phyloP scores from a whole-genome alignment of 176 grass and related monocot genomes.

The Bromus sterilis region DNA sequence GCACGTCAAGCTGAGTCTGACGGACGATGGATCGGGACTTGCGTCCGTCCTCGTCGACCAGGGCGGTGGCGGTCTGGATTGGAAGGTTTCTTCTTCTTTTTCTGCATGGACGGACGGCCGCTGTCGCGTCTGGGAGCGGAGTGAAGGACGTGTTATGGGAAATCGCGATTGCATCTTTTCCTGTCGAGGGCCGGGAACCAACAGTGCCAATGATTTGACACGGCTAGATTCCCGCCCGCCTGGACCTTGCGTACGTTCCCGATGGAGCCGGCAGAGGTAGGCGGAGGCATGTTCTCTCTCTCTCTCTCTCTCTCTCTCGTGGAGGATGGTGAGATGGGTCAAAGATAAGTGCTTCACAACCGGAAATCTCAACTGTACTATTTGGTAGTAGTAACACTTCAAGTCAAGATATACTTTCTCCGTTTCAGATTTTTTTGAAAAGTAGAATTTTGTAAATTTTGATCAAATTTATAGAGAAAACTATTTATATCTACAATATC shows the following conservation, averaged over 20 bases:
- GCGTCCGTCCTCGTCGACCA: conserved; percentile 25
- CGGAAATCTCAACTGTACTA: no score
- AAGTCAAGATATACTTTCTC: no score
- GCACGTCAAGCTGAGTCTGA: background rate
- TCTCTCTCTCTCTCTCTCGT: no score
- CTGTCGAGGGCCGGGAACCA: conserved; percentile 10
- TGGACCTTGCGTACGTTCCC: background rate
- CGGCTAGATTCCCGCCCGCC: background rate
- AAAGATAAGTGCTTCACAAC: no score
- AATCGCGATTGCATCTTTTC: conserved; percentile 2
- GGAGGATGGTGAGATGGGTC: background rate
- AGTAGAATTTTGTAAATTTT: no score
- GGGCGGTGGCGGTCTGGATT: background rate
- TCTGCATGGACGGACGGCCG: background rate
- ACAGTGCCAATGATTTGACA: conserved; percentile 34
- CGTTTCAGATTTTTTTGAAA: no score
- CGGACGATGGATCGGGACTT: conserved; percentile 20
- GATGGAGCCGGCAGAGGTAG: background rate
- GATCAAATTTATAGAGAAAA: no score
- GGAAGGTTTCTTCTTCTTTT: conserved; percentile 9
- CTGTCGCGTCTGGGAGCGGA: background rate
- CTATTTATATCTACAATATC: no score
- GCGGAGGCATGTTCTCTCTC: no score
- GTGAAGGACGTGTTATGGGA: background rate
- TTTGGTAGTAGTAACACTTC: no score